A percentile compares a stretch with the other conserved stretches of the same genome.
Evolutionary conservation across 73 alveolate genomes (phyloP).

Genomic region (Paramecium tetraurelia): DNA sequence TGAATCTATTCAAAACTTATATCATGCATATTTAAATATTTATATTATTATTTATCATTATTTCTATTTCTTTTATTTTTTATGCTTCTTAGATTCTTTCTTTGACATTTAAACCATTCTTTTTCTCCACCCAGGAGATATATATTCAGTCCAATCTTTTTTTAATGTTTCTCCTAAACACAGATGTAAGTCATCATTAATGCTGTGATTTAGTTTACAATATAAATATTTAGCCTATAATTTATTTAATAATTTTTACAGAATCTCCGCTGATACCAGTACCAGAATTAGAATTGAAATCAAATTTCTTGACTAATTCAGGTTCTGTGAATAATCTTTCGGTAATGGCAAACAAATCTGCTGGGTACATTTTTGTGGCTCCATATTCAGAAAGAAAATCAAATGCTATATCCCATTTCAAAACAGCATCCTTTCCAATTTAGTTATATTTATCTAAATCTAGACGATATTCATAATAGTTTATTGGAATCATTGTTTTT

Average conservation of each 20-base stretch:
- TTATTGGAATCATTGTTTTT: slow-evolving; percentile 50
- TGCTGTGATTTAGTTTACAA: slow-evolving; percentile 11
- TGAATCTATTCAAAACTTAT: too few relatives aligned
- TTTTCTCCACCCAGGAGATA: slow-evolving; percentile 44
- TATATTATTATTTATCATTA: neutral
- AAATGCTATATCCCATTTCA: slow-evolving; percentile 58
- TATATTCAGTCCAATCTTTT: slow-evolving; percentile 31
- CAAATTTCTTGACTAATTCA: slow-evolving; percentile 33
- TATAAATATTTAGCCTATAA: neutral
- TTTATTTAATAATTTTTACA: neutral
- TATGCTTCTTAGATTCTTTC: neutral
- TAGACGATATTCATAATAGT: slow-evolving; percentile 51
- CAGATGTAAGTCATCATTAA: neutral
- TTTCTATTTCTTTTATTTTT: neutral
- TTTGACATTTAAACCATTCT: neutral
- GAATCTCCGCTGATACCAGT: neutral
- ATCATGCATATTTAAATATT: neutral
- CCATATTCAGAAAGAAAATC: slow-evolving; percentile 56
- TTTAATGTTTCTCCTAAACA: slow-evolving; percentile 13
- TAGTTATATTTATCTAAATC: slow-evolving; percentile 30
- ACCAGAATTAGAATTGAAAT: slow-evolving; percentile 44
- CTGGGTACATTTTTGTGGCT: neutral
- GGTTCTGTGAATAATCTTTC: slow-evolving; percentile 21
- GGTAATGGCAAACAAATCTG: neutral
- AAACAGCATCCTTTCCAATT: slow-evolving; percentile 38